A percentile compares a stretch with the other conserved stretches of the same genome.
Conservation (phyloP, 305 asterid genomes). For the Striga hermonthica region DNA sequence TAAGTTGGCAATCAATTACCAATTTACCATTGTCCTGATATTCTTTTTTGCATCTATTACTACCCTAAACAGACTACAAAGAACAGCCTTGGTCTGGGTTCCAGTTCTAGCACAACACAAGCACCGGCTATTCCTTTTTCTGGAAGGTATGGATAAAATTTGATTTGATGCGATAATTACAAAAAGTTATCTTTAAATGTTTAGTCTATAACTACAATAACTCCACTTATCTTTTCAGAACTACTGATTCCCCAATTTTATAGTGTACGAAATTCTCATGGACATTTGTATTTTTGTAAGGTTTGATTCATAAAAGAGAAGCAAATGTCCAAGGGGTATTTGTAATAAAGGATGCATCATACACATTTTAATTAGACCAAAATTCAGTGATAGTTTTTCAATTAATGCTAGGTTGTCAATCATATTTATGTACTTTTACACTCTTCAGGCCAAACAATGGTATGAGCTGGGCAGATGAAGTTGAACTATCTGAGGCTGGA, state of each 20-base stretch:
- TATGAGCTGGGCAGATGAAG: slow-evolving; percentile 31
- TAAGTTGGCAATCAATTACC: slow-evolving; percentile 18
- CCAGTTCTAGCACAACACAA: slow-evolving; percentile 31
- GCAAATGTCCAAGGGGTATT: not conserved
- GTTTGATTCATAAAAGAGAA: not conserved
- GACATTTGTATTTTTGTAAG: not conserved
- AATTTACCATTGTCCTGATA: slow-evolving; percentile 17
- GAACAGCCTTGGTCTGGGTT: slow-evolving; percentile 31
- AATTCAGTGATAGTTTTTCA: not conserved
- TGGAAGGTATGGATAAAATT: slow-evolving; percentile 37
- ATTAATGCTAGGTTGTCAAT: not conserved
- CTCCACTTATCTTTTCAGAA: not conserved
- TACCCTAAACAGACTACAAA: slow-evolving; percentile 37
- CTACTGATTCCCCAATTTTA: not conserved
- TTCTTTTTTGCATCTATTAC: slow-evolving; percentile 24
- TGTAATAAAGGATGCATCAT: too few species aligned
- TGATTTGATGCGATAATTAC: not conserved
- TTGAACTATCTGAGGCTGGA: slow-evolving; percentile 31
- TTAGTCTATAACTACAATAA: not conserved
- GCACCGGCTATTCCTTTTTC: slow-evolving; percentile 29
- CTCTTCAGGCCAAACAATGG: slow-evolving; percentile 39
- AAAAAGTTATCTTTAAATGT: not conserved
- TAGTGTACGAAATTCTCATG: not conserved
- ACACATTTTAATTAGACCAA: too few species aligned
- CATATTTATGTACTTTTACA: not conserved